Evolutionary conservation across 2,329 filamentous ascomycete genomes (phyloP).

Genomic region (Ascochyta pisi): DNA sequence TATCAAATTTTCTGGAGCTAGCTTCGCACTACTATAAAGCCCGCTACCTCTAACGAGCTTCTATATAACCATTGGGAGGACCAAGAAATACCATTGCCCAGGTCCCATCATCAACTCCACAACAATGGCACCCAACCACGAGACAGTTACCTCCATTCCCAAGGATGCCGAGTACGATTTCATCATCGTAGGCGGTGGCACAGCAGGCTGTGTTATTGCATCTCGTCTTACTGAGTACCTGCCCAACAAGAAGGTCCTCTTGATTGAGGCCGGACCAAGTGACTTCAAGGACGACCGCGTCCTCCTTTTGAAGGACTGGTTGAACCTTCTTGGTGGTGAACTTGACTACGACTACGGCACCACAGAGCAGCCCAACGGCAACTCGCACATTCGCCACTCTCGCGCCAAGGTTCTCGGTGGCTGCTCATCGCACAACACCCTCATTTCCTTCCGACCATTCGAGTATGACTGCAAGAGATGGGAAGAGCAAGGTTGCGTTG

Average conservation of each 20-base stretch:
- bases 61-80: constrained; percentile 13
- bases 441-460: constrained; percentile 92
- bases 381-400: constrained; percentile 90
- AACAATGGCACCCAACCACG: constrained; percentile 54
- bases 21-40: constrained; percentile 15
- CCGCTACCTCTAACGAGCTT: not conserved
- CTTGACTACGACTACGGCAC: constrained; percentile 92
- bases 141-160: constrained; percentile 67
- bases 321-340: constrained; percentile 80
- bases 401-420: constrained; percentile 91
- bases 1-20: constrained; percentile 18
- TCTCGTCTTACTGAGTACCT: constrained; percentile 82
- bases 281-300: constrained; percentile 90
- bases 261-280: constrained; percentile 88
- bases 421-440: constrained; percentile 91
- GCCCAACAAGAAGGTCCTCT: constrained; percentile 78
- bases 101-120: constrained; percentile 4
- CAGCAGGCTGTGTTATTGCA: constrained; percentile 84
- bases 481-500: constrained; percentile 80
- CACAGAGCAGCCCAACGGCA: constrained; percentile 87
- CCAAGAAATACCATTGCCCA: not conserved
- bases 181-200: constrained; percentile 84
- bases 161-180: constrained; percentile 75
- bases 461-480: constrained; percentile 86
- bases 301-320: constrained; percentile 85